Conservation (phyloP, 305 asterid species). For the Ajuga reptans region DNA sequence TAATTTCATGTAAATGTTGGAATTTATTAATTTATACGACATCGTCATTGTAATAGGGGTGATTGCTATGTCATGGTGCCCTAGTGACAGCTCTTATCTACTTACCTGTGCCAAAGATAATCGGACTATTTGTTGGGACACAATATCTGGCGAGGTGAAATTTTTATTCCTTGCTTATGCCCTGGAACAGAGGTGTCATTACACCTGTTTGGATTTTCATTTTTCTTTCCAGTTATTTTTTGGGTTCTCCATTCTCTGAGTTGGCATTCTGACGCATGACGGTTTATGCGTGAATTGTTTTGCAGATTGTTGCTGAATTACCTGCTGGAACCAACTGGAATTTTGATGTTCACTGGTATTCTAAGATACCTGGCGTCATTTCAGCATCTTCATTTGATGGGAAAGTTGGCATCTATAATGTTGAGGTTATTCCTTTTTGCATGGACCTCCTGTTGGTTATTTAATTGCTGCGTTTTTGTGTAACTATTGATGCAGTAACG, state of each 20-base stretch:
- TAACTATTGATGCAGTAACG: slow-evolving; percentile 2
- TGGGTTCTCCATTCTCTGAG: neutral
- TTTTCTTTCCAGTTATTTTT: neutral
- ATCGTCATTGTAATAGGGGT: slow-evolving; percentile 55
- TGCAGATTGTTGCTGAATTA: slow-evolving; percentile 88
- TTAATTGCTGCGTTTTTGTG: neutral
- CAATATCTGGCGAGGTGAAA: slow-evolving; percentile 72
- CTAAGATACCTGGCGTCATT: slow-evolving; percentile 92
- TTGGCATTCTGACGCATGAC: slow-evolving; percentile 10
- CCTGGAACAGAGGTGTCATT: neutral
- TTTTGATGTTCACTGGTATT: slow-evolving; percentile 96
- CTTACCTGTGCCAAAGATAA: slow-evolving; percentile 98
- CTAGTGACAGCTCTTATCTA: slow-evolving; percentile 81
- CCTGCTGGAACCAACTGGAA: slow-evolving; percentile 98
- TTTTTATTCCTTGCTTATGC: slow-evolving; percentile 15
- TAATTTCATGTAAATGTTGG: neutral
- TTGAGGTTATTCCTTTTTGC: slow-evolving; percentile 53
- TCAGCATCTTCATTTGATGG: slow-evolving; percentile 99
- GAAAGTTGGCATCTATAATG: slow-evolving; percentile 83
- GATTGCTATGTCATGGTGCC: slow-evolving; percentile 99
- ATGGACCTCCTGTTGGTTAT: slow-evolving; percentile 5
- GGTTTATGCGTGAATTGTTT: slow-evolving; percentile 9
- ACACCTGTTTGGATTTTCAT: neutral
- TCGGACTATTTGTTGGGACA: slow-evolving; percentile 98
- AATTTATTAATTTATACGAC: slow-evolving; percentile 7